Conservation (phyloP, 345 rosid species). For the Acer campestre region DNA sequence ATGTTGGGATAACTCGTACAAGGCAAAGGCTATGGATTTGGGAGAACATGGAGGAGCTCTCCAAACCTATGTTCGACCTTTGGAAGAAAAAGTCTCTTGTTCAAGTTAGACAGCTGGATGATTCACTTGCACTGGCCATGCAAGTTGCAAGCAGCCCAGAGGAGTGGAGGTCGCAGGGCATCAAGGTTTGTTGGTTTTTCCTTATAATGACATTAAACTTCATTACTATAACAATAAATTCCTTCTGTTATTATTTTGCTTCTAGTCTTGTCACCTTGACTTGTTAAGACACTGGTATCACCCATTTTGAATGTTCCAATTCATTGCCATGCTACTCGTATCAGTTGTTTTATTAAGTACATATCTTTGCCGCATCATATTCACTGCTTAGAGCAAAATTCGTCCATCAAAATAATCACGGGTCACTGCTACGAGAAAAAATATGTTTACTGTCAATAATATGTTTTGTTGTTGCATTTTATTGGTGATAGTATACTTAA, state of each 20-base stretch:
- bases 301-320: not conserved
- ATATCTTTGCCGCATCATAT: not conserved
- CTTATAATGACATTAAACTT: not conserved
- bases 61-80: constrained; percentile 40
- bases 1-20: constrained; percentile 59
- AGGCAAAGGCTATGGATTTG: constrained; percentile 58
- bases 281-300: not conserved
- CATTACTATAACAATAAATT: not conserved
- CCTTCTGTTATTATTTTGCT: not conserved
- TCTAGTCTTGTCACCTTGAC: not conserved
- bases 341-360: too few species aligned
- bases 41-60: constrained; percentile 42
- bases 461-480: not conserved
- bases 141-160: constrained; percentile 47
- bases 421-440: not conserved
- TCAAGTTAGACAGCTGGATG: constrained; percentile 39
- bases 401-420: not conserved
- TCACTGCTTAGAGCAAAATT: not conserved
- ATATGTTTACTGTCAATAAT: too few species aligned
- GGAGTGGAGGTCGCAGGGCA: constrained; percentile 50
- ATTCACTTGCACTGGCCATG: constrained; percentile 41
- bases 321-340: not conserved
- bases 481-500: not conserved
- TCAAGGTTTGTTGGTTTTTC: constrained; percentile 36
- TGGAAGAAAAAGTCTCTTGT: constrained; percentile 42